Conservation (phyloP, 2,329 filamentous ascomycete species). For the Curvularia spicifera region DNA sequence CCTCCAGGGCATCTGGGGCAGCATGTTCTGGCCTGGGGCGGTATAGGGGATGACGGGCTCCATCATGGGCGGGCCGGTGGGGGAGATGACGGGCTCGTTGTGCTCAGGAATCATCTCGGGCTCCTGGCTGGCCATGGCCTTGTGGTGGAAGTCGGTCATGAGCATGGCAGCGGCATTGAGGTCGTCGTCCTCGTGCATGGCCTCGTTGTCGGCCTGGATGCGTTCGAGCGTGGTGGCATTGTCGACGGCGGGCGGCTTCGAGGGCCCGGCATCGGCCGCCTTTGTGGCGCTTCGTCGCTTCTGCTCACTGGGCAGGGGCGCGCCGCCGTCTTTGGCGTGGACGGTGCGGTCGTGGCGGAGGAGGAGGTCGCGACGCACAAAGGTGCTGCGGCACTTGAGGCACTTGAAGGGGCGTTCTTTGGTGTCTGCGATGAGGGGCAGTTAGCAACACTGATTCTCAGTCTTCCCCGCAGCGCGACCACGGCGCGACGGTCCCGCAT, state of each 20-base stretch:
- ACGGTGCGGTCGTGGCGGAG: constrained; percentile 97
- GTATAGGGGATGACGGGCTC: constrained; percentile 76
- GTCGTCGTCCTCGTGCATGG: constrained; percentile 86
- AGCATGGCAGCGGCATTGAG: constrained; percentile 98
- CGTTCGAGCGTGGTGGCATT: constrained; percentile 86
- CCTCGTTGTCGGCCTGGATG: constrained; percentile 88
- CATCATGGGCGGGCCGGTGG: constrained; percentile 73
- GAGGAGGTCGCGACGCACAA: constrained; percentile 94
- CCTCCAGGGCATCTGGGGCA: constrained; percentile 92
- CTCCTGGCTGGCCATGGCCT: constrained; percentile 79
- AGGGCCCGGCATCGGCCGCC: constrained; percentile 59
- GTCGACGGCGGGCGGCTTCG: constrained; percentile 82
- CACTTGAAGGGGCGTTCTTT: constrained; percentile 99
- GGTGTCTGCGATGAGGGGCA: constrained; percentile 71
- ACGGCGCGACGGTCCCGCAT: constrained; percentile 42
- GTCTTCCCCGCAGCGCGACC: constrained; percentile 46
- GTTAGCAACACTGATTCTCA: constrained; percentile 39
- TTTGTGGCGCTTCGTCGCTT: constrained; percentile 81
- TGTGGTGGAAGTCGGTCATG: constrained; percentile 97
- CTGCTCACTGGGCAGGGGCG: constrained; percentile 90
- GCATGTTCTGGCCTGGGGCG: constrained; percentile 73
- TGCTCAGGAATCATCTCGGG: constrained; percentile 60
- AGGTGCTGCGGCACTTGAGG: constrained; percentile 96
- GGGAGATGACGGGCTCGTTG: constrained; percentile 72
- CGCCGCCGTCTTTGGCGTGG: constrained; percentile 95